A percentile compares a stretch with the other conserved stretches of the same genome.
Evolutionary conservation across 2,329 filamentous ascomycete species (phyloP).

Genomic region (Xylaria sp.): DNA sequence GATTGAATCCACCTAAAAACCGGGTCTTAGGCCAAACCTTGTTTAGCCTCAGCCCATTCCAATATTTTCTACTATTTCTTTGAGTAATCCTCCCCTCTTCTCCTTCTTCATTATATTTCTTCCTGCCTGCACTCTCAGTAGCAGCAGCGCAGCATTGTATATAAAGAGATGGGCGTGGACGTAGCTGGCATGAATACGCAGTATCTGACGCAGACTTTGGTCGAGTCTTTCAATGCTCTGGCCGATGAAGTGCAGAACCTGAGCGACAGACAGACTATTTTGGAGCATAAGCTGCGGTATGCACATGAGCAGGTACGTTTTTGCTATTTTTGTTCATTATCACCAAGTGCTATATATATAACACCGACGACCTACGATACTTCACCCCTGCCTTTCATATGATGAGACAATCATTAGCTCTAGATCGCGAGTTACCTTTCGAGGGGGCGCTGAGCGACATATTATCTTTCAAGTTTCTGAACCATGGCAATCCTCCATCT

Average conservation of each 20-base stretch:
- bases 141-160: slow-evolving; percentile 25
- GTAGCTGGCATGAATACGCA: slow-evolving; percentile 56
- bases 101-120: slow-evolving; percentile 4
- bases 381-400: slow-evolving; percentile 46
- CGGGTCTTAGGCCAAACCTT: slow-evolving; percentile 27
- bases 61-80: slow-evolving; percentile 26
- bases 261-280: slow-evolving; percentile 71
- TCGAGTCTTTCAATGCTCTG: slow-evolving; percentile 72
- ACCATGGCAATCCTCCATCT: slow-evolving; percentile 34
- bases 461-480: slow-evolving; percentile 57
- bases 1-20: slow-evolving; percentile 37
- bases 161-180: slow-evolving; percentile 23
- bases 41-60: slow-evolving; percentile 28
- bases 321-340: not conserved
- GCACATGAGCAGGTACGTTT: slow-evolving; percentile 73
- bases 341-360: not conserved
- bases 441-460: slow-evolving; percentile 70
- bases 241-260: slow-evolving; percentile 73
- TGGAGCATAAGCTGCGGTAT: slow-evolving; percentile 74
- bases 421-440: slow-evolving; percentile 78
- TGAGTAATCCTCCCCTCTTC: slow-evolving; percentile 17
- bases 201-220: slow-evolving; percentile 65
- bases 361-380: not conserved
- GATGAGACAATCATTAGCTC: slow-evolving; percentile 73
- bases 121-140: slow-evolving; percentile 13